phyloP scores from a whole-genome alignment of 805 yeast genomes.

The Monosporozyma siamensis region DNA sequence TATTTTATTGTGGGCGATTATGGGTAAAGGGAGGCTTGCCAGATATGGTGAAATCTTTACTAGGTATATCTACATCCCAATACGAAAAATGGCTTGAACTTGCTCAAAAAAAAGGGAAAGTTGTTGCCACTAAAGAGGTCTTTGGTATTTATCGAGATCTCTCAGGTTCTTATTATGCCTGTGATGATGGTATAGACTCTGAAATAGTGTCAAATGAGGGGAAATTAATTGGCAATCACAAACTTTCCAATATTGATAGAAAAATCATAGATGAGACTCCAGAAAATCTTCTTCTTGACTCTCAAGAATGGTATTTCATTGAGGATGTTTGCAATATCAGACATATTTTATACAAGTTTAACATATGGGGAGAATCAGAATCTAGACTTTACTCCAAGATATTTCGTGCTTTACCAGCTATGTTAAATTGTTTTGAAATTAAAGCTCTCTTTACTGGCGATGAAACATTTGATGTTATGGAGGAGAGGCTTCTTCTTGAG shows the following conservation, averaged over 20 bases:
- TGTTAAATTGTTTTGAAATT: slow-evolving; percentile 40
- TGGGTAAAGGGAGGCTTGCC: slow-evolving; percentile 87
- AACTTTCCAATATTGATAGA: slow-evolving; percentile 34
- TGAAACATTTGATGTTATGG: slow-evolving; percentile 37
- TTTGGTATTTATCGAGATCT: slow-evolving; percentile 16
- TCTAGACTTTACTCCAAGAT: slow-evolving; percentile 42
- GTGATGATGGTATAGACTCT: slow-evolving; percentile 12
- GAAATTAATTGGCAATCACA: slow-evolving; percentile 7
- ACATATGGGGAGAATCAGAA: slow-evolving; percentile 66
- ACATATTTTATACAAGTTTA: slow-evolving; percentile 49
- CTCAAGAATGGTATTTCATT: slow-evolving; percentile 56
- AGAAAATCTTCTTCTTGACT: slow-evolving; percentile 40
- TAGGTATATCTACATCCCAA: slow-evolving; percentile 23
- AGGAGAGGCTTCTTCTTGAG: slow-evolving; percentile 33
- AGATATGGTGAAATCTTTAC: slow-evolving; percentile 33
- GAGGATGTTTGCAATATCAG: slow-evolving; percentile 51
- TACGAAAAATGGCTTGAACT: slow-evolving; percentile 24
- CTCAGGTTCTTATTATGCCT: slow-evolving; percentile 11
- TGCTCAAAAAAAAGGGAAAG: slow-evolving; percentile 12
- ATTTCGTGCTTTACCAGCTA: not conserved
- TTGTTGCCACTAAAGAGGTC: slow-evolving; percentile 18
- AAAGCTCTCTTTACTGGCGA: slow-evolving; percentile 46
- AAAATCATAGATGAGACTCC: slow-evolving; percentile 59
- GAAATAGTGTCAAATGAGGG: slow-evolving; percentile 18
- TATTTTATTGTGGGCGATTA: slow-evolving; percentile 46